Percentiles rank a stretch among this genome's conserved stretches.
phyloP scores from a whole-genome alignment of 352 stramenopile species.

The Pythium pyrilobum region DNA sequence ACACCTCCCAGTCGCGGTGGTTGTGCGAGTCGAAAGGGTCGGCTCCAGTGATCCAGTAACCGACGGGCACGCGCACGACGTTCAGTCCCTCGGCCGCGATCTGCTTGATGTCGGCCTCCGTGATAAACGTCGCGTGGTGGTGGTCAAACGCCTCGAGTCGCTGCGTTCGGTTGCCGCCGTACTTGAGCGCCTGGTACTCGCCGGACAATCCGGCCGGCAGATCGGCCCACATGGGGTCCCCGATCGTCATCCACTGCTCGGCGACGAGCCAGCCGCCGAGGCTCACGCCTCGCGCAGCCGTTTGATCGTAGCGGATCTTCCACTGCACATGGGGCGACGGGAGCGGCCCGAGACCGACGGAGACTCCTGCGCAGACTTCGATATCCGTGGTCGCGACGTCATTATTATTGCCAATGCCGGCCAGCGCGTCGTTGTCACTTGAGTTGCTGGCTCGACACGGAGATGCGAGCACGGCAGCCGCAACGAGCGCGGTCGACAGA shows the following conservation, averaged over 20 bases:
- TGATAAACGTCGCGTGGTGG: conserved; percentile 57
- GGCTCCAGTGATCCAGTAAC: conserved; percentile 67
- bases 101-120: conserved; percentile 43
- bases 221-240: not conserved
- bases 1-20: conserved; percentile 31
- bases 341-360: too few species aligned
- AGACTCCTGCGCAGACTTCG: too few species aligned
- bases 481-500: too few species aligned
- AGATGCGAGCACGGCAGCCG: too few species aligned
- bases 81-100: conserved; percentile 60
- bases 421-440: too few species aligned
- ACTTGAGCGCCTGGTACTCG: not conserved
- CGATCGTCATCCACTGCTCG: conserved; percentile 27
- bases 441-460: too few species aligned
- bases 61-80: conserved; percentile 67
- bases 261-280: conserved; percentile 26
- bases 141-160: conserved; percentile 29
- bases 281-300: conserved; percentile 22
- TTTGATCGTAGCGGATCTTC: conserved; percentile 10
- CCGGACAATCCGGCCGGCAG: not conserved
- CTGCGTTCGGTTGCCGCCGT: conserved; percentile 2
- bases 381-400: too few species aligned
- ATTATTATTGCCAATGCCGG: too few species aligned
- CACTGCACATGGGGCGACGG: conserved; percentile 18
- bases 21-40: conserved; percentile 34